phyloP scores from a whole-genome alignment of 208 protist species.

The Crithidia fasciculata region DNA sequence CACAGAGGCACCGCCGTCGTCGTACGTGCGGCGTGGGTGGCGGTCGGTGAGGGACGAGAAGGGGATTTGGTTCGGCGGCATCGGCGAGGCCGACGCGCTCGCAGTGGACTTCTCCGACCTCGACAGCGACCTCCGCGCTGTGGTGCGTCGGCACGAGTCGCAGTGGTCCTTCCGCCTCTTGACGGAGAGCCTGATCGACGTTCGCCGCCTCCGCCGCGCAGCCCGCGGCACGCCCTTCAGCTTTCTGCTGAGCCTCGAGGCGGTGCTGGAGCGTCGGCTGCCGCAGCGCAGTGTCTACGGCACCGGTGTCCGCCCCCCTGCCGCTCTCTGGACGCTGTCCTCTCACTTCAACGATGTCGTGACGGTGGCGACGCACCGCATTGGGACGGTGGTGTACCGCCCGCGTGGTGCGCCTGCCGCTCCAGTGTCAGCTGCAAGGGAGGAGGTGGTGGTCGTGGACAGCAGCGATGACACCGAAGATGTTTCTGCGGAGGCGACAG shows the following conservation, averaged over 20 bases:
- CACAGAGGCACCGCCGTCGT: not conserved
- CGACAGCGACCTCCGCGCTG: slow-evolving; percentile 64
- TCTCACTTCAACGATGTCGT: slow-evolving; percentile 73
- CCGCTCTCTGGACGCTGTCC: slow-evolving; percentile 86
- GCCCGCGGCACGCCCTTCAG: slow-evolving; percentile 48
- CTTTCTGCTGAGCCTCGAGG: slow-evolving; percentile 68
- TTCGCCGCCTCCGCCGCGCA: slow-evolving; percentile 70
- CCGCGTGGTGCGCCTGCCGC: not conserved
- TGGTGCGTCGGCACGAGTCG: slow-evolving; percentile 51
- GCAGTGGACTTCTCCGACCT: slow-evolving; percentile 53
- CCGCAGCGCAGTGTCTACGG: slow-evolving; percentile 34
- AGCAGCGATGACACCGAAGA: slow-evolving; percentile 38
- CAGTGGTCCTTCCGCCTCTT: slow-evolving; percentile 65
- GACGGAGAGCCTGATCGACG: slow-evolving; percentile 76
- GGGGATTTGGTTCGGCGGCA: slow-evolving; percentile 46
- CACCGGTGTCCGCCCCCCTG: slow-evolving; percentile 34
- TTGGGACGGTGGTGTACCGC: slow-evolving; percentile 46
- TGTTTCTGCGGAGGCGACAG: slow-evolving; percentile 26
- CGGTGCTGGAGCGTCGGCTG: slow-evolving; percentile 43
- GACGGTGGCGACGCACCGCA: slow-evolving; percentile 74
- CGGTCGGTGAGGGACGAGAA: slow-evolving; percentile 31
- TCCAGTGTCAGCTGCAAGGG: not conserved
- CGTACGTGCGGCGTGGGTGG: slow-evolving; percentile 39
- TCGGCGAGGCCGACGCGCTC: slow-evolving; percentile 39
- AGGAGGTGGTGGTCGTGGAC: slow-evolving; percentile 43